Evolutionary conservation across 768 basidiomycete species (phyloP).

Genomic region (Mrakia gelida): DNA sequence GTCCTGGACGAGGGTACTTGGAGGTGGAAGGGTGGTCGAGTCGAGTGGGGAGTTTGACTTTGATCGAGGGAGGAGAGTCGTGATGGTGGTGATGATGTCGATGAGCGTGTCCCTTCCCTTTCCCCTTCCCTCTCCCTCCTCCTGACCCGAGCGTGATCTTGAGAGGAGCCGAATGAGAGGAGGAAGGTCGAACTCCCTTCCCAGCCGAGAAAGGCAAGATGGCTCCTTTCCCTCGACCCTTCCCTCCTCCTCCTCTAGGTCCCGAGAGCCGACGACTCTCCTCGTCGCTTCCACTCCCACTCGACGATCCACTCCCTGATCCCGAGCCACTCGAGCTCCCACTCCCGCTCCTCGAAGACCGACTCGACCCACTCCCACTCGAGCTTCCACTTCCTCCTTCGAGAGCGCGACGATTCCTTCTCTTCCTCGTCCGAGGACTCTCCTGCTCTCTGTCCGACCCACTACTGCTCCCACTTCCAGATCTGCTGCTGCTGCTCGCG

Average conservation of each 20-base stretch:
- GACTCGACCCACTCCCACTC: background rate
- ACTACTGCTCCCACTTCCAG: background rate
- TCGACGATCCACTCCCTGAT: background rate
- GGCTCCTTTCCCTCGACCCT: constrained; percentile 10
- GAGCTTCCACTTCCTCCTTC: background rate
- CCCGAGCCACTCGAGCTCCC: background rate
- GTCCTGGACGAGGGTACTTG: constrained; percentile 16
- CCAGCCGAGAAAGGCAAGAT: constrained; percentile 3
- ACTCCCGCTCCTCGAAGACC: background rate
- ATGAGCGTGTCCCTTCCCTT: background rate
- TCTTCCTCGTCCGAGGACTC: constrained; percentile 1
- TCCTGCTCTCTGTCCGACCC: background rate
- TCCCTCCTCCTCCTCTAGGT: constrained; percentile 7
- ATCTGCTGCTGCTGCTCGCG: background rate
- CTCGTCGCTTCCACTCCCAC: background rate
- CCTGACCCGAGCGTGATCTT: background rate
- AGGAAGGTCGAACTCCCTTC: background rate
- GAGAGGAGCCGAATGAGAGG: background rate
- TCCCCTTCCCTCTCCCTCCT: constrained; percentile 4
- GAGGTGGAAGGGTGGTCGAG: background rate
- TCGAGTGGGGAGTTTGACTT: background rate
- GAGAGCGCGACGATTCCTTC: background rate
- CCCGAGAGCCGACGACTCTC: background rate
- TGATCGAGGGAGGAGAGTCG: background rate
- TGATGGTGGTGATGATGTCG: background rate